Evolutionary conservation across 129 eudicot genomes (phyloP).

Genomic region (Logfia minima): DNA sequence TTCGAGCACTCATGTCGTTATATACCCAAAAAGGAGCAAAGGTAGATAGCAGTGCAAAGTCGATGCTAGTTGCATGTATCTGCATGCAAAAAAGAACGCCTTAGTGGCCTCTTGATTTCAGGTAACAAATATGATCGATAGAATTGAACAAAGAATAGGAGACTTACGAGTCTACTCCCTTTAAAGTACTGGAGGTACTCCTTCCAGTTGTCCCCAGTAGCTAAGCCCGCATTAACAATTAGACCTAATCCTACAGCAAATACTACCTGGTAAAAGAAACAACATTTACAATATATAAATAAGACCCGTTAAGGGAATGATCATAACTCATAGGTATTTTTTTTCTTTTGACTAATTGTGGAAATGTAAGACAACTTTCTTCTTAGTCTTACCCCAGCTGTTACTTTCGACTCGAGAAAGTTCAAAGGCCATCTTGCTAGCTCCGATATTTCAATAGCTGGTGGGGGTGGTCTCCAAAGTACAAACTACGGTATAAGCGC

Average conservation of each 20-base stretch:
- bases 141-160: background rate
- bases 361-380: too few species aligned
- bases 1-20: constrained; percentile 82
- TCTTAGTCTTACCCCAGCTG: constrained; percentile 70
- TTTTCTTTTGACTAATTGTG: background rate
- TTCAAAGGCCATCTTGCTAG: constrained; percentile 77
- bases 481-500: constrained; percentile 87
- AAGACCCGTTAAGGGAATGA: background rate
- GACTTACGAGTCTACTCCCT: constrained; percentile 81
- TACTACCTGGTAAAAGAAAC: constrained; percentile 45
- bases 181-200: constrained; percentile 79
- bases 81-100: constrained; percentile 31
- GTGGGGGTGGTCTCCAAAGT: constrained; percentile 98
- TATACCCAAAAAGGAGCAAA: constrained; percentile 97
- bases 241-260: constrained; percentile 77
- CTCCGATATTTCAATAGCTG: constrained; percentile 70
- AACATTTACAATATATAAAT: background rate
- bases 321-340: background rate
- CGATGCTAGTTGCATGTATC: constrained; percentile 74
- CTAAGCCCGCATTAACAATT: constrained; percentile 57
- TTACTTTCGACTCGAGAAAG: constrained; percentile 88
- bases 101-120: background rate
- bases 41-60: constrained; percentile 66
- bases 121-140: background rate
- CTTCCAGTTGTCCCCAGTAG: constrained; percentile 62